Evolutionary conservation across 2,329 filamentous ascomycete species (phyloP).

Genomic region (Pestalotiopsis fici): DNA sequence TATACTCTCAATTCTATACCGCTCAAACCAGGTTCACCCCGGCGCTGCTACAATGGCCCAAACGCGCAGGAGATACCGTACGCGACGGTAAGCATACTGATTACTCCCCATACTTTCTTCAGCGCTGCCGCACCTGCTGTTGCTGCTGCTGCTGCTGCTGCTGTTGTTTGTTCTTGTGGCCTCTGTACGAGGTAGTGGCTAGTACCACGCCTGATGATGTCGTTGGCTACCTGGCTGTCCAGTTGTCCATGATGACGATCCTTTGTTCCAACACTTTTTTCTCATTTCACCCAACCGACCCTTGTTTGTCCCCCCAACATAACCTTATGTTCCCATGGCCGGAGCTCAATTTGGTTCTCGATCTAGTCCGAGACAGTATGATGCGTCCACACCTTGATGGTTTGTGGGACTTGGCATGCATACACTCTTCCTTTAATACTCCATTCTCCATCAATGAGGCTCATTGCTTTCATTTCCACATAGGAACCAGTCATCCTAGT

Average conservation of each 20-base stretch:
- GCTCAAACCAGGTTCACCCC: background rate
- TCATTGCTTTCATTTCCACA: background rate
- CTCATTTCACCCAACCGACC: background rate
- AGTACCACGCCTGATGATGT: background rate
- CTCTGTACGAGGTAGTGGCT: no score
- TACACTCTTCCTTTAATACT: background rate
- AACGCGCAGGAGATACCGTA: background rate
- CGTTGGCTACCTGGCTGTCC: background rate
- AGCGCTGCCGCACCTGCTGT: background rate
- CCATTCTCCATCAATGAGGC: background rate
- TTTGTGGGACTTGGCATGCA: background rate
- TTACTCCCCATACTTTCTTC: background rate
- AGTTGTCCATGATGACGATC: background rate
- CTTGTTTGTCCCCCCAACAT: background rate
- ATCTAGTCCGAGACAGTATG: background rate
- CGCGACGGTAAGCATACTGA: background rate
- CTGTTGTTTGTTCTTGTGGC: no score
- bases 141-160: background rate
- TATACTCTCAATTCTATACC: background rate
- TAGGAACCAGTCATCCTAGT: no score
- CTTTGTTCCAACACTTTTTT: background rate
- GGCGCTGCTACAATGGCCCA: background rate
- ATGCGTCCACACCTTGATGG: background rate
- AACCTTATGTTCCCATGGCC: background rate
- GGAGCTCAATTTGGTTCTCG: background rate